Conservation (phyloP, 768 basidiomycete species). For the Suillus tomentosus region DNA sequence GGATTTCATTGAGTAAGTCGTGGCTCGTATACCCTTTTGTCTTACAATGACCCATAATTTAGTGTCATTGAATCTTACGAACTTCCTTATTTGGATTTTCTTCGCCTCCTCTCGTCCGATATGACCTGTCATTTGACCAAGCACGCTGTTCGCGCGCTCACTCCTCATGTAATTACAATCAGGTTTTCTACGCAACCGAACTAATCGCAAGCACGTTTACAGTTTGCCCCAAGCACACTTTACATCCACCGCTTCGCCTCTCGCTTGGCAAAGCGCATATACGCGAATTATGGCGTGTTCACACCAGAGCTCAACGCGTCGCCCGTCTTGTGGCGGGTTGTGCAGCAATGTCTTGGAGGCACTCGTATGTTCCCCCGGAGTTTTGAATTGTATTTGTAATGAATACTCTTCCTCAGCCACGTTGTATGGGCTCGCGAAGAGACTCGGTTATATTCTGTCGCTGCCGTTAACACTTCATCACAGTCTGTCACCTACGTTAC, state of each 20-base stretch:
- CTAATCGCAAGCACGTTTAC: conserved; percentile 19
- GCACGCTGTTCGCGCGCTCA: conserved; percentile 63
- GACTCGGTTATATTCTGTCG: conserved; percentile 53
- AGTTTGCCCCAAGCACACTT: conserved; percentile 68
- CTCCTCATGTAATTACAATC: conserved; percentile 56
- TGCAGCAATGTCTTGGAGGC: conserved; percentile 61
- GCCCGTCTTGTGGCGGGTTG: conserved; percentile 76
- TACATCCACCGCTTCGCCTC: conserved; percentile 62
- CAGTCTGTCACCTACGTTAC: conserved; percentile 47
- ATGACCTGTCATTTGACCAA: conserved; percentile 75
- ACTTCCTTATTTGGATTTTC: conserved; percentile 79
- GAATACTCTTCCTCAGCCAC: conserved; percentile 41
- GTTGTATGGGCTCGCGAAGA: conserved; percentile 66
- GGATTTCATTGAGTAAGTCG: conserved; percentile 70
- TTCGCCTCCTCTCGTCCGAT: conserved; percentile 57
- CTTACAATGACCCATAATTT: conserved; percentile 15
- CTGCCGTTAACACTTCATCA: conserved; percentile 63
- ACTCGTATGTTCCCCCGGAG: conserved; percentile 60
- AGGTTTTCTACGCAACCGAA: conserved; percentile 9
- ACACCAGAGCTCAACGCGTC: conserved; percentile 78
- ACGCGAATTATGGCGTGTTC: conserved; percentile 53
- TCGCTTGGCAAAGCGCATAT: conserved; percentile 59
- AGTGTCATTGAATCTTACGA: conserved; percentile 76
- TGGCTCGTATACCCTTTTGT: conserved; percentile 5
- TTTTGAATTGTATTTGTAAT: not conserved